Base-by-base conservation (phyloP, 2,329 filamentous ascomycete genomes). In the Ceratocystis papillata region DNA sequence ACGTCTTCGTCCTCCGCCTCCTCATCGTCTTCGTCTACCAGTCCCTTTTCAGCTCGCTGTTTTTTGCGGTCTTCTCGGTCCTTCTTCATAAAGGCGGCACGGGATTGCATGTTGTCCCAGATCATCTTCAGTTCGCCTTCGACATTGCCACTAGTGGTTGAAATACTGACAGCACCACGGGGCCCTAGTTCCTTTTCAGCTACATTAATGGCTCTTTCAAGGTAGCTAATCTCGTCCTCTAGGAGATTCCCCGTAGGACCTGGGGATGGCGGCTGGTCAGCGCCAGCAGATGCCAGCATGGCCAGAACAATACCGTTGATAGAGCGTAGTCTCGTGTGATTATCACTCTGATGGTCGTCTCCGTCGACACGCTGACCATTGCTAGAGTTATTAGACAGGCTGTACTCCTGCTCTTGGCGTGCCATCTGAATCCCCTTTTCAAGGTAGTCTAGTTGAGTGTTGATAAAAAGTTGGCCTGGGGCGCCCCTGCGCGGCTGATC, bases 401-500 rank as follows among this genome's bases (percentile, higher is more conserved):
- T 72, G 67, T 79, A 76, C 62, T 79, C 76, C 71, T 86, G 81
- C 70, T 85, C 83, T 17, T 82, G 78, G 46, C 80, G 78, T 10
- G 92, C 81, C 7, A 80, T 79, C 37, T 79, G 77, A 41, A 94
- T 76, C 1, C 84, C 83, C 70, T 82, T 82, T 67, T 88, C 85
- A 2, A 95, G 78, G 71, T 90, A 92, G 50, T 87, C 83, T 22
- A 94, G 75, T 71, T 92, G 87, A 48, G 72, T 77, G 33, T 74
- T 74, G 25, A 87, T 73, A 66, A 20, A 79, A 77, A 6, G 78
- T 78, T 15, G 80, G 74, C 63, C 79, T 77, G 70, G 68, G 73
- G 48, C 71, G 70, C 25, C 67, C 20, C 33, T 50, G 65, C 37
- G 68, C 64, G 15, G 68, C 48, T 30, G 70, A 73, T 12, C 72